These are phyloP conservation scores for Phyllachora maydis DNA, from an alignment of 2,329 filamentous ascomycete genomes.

Conservation along the genomic window DNA sequence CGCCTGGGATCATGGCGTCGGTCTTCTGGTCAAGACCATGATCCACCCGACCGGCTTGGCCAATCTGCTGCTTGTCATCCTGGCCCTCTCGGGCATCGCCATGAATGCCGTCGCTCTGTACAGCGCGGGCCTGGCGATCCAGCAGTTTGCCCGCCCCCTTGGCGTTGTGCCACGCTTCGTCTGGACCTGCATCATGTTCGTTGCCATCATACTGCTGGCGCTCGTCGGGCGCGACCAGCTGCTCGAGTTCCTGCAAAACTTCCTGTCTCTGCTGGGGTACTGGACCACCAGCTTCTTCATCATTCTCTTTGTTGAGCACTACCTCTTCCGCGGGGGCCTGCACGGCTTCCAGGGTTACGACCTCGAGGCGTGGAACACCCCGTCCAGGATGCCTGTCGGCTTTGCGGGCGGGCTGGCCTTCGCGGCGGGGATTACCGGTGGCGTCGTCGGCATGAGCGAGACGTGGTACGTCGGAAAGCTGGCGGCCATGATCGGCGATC, in stretches of 20 bases:
- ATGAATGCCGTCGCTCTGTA: constrained; percentile 24
- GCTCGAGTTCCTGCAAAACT: constrained; percentile 20
- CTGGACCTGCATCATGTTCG: constrained; percentile 24
- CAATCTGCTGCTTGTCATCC: constrained; percentile 17
- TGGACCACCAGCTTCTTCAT: constrained; percentile 26
- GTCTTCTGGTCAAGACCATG: constrained; percentile 20
- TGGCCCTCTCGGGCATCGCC: constrained; percentile 20
- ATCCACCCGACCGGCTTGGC: constrained; percentile 22
- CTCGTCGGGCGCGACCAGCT: constrained; percentile 21
- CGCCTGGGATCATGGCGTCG: constrained; percentile 18
- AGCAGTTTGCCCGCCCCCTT: constrained; percentile 20
- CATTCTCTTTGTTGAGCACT: constrained; percentile 25
- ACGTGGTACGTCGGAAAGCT: constrained; percentile 30
- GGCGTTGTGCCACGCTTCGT: constrained; percentile 21
- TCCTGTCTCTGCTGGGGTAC: constrained; percentile 25
- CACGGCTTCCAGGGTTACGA: constrained; percentile 19
- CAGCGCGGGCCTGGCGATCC: constrained; percentile 14
- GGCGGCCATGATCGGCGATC: constrained; percentile 18
- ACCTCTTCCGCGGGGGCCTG: constrained; percentile 18
- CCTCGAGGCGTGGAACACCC: constrained; percentile 25
- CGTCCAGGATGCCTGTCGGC: constrained; percentile 18
- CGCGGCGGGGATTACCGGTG: constrained; percentile 20
- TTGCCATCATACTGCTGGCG: constrained; percentile 19
- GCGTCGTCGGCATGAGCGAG: constrained; percentile 36
- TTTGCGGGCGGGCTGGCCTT: constrained; percentile 21